Evolutionary conservation across 192 early-diverging fungal genomes (phyloP).

Genomic region (Blastocladiella britannica): DNA sequence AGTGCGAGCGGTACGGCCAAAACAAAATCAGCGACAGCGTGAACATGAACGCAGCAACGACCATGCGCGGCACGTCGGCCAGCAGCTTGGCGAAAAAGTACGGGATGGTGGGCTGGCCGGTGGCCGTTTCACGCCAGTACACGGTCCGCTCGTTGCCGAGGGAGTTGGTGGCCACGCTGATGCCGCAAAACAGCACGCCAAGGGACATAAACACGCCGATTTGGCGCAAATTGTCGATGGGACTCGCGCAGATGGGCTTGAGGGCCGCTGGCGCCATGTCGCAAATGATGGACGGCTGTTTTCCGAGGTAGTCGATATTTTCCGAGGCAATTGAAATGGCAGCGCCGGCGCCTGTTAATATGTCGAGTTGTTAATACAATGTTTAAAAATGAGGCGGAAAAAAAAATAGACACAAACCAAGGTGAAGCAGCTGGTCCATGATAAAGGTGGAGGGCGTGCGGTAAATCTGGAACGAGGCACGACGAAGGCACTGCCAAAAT

Average conservation of each 20-base stretch:
- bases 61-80: slow-evolving; percentile 35
- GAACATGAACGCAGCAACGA: slow-evolving; percentile 34
- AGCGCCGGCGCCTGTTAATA: slow-evolving; percentile 26
- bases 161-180: slow-evolving; percentile 28
- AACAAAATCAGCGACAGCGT: slow-evolving; percentile 31
- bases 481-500: neutral
- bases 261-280: slow-evolving; percentile 18
- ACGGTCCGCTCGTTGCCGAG: slow-evolving; percentile 42
- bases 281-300: slow-evolving; percentile 24
- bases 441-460: slow-evolving; percentile 11
- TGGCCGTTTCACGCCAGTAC: slow-evolving; percentile 37
- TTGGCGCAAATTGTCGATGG: slow-evolving; percentile 14
- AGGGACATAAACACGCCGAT: slow-evolving; percentile 33
- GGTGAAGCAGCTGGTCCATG: slow-evolving; percentile 6
- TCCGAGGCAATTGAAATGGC: slow-evolving; percentile 25
- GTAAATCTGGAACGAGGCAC: slow-evolving; percentile 12
- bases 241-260: slow-evolving; percentile 5
- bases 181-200: slow-evolving; percentile 35
- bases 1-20: slow-evolving; percentile 17
- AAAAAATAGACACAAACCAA: slow-evolving; percentile 15
- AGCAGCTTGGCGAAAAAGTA: slow-evolving; percentile 39
- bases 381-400: slow-evolving; percentile 19
- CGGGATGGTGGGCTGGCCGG: slow-evolving; percentile 33
- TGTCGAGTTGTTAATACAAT: slow-evolving; percentile 19
- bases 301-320: slow-evolving; percentile 29